A percentile compares a stretch with the other conserved stretches of the same genome.
Conservation (phyloP, 1,139 yeast genomes). For the Spathaspora jeffriesii region DNA sequence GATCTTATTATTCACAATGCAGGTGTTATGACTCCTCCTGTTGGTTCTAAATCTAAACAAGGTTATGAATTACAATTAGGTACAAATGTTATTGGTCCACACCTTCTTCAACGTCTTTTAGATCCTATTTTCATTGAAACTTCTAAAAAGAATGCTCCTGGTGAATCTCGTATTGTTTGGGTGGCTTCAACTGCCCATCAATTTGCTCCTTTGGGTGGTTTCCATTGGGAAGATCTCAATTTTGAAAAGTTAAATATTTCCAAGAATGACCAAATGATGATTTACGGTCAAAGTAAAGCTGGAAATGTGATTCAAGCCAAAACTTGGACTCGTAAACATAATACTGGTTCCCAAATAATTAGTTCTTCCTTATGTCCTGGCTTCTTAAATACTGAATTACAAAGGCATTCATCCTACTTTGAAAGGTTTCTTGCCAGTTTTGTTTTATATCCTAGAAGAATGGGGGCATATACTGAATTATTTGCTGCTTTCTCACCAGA, state of each 20-base stretch:
- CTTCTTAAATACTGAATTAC: constrained; percentile 37
- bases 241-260: constrained; percentile 12
- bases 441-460: constrained; percentile 10
- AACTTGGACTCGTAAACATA: constrained; percentile 39
- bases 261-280: not conserved
- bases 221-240: constrained; percentile 38
- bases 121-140: constrained; percentile 41
- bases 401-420: constrained; percentile 23
- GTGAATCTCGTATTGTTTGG: constrained; percentile 43
- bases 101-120: constrained; percentile 43
- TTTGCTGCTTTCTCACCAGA: constrained; percentile 23
- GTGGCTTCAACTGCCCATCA: constrained; percentile 43
- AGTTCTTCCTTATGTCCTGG: constrained; percentile 49
- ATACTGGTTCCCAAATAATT: constrained; percentile 35
- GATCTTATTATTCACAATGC: constrained; percentile 55
- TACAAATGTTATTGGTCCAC: constrained; percentile 51
- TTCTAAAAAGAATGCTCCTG: constrained; percentile 16
- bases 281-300: constrained; percentile 53
- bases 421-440: constrained; percentile 6
- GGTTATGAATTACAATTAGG: constrained; percentile 28
- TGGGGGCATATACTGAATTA: constrained; percentile 24
- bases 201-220: constrained; percentile 37
- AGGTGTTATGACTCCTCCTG: constrained; percentile 46
- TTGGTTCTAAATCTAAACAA: constrained; percentile 19
- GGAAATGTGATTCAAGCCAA: constrained; percentile 40